Percentiles rank a stretch among this genome's conserved stretches.
Conservation (phyloP, 129 eudicot genomes). For the Erigeron canadensis region DNA sequence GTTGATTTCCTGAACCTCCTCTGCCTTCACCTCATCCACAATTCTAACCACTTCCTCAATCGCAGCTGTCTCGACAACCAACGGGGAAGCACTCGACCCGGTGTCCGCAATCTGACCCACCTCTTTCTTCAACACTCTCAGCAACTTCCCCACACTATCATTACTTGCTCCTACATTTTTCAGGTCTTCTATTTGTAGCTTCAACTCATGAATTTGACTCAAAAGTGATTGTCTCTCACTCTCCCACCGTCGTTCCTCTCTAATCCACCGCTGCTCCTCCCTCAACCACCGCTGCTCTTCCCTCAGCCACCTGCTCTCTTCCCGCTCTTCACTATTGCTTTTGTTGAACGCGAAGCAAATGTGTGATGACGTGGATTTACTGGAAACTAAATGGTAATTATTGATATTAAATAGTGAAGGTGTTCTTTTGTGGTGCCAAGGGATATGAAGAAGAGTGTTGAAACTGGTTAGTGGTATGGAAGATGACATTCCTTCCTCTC, state of each 20-base stretch:
- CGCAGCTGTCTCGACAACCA: conserved; percentile 45
- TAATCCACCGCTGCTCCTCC: conserved; percentile 89
- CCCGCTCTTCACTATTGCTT: conserved; percentile 38
- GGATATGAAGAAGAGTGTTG: conserved; percentile 19
- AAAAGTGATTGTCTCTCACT: conserved; percentile 57
- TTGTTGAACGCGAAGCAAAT: conserved; percentile 46
- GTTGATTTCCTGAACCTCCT: conserved; percentile 17
- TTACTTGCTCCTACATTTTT: conserved; percentile 12
- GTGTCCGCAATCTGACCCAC: conserved; percentile 52
- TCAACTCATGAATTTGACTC: conserved; percentile 44
- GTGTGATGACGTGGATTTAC: conserved; percentile 35
- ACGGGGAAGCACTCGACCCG: conserved; percentile 52
- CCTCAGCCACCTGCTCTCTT: conserved; percentile 75
- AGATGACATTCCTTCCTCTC: conserved; percentile 35
- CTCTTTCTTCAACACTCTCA: conserved; percentile 58
- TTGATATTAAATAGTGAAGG: conserved; percentile 7
- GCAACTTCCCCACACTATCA: conserved; percentile 37
- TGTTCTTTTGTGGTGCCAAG: conserved; percentile 29
- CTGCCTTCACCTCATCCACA: conserved; percentile 26
- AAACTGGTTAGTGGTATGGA: conserved; percentile 34
- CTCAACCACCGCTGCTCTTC: conserved; percentile 95
- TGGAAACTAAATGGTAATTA: background rate
- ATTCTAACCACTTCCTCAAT: conserved; percentile 34
- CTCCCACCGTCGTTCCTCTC: conserved; percentile 73
- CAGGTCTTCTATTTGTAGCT: conserved; percentile 42